Evolutionary conservation across 768 basidiomycete genomes (phyloP), one percentile per base, ranked within the genome.

Genomic region (Agaricus subrufescens): DNA sequence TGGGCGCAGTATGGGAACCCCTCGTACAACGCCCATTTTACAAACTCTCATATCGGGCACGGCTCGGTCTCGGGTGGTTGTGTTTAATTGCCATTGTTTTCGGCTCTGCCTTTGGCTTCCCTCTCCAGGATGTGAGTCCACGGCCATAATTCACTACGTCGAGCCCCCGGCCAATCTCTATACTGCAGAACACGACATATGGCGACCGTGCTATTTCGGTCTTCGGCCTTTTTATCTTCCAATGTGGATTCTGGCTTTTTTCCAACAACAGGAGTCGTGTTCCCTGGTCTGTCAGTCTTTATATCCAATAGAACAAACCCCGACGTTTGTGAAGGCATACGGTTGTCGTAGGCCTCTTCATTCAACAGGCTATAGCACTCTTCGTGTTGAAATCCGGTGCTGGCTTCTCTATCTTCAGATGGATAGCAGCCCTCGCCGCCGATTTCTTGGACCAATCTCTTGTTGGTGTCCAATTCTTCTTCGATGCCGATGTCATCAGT

Each of bases 331-430:
- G 25, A 57, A 88, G 87, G 89, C 87, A 83, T 12, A 93, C 92
- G n/a, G 82, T 94, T 63, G 85, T 94, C 56, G 86, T 92, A 47
- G 94, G 94, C 19, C 74, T 95, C 19, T 86, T 94, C 70, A 62
- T 87, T 43, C 94, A 97, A 66, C 92, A 94, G 73, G 82, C 75
- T 15, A 82, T 95, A 46, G 94, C 94, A 1, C 77, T 96, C 44
- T 94, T 96, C 67, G 94, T 95, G 34, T 80, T 97, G 63, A 94
- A 94, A 73, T 81, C 86, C 11, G 73, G 74, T 45, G 92, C 91
- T 45, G 94, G 94, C 19, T 93, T 87, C 71, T 79, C 79, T 23
- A 80, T 95, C 54, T 95, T 97, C 78, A 79, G 75, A 50, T 94
- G 89, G 83, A 81, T 94, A 58, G 90, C 93, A 3, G 79, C 72